These are phyloP conservation scores for Oryza australiensis DNA, from an alignment of 176 grass and related monocot genomes.

Conservation along the genomic window DNA sequence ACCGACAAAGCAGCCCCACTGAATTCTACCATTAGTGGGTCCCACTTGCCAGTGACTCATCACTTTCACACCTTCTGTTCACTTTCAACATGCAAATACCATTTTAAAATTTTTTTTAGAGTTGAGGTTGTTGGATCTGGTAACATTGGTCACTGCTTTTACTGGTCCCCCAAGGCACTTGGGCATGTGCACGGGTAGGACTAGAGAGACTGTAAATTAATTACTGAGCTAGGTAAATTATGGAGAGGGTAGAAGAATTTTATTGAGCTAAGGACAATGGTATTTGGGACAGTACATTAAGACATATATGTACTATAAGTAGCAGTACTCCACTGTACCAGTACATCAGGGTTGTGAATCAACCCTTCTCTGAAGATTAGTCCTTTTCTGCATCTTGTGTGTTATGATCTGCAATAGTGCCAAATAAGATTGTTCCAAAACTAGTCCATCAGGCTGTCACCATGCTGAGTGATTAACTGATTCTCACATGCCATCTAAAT, in stretches of 20 bases:
- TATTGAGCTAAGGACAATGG: conserved; percentile 22
- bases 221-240: conserved; percentile 29
- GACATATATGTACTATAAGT: background rate
- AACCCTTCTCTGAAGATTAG: background rate
- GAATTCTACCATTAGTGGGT: background rate
- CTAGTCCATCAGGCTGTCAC: background rate
- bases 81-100: background rate
- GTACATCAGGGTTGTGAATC: background rate
- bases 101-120: background rate
- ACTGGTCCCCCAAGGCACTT: conserved; percentile 31
- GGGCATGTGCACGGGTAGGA: conserved; percentile 16
- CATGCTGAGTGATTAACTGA: background rate
- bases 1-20: background rate
- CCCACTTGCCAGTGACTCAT: background rate
- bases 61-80: background rate
- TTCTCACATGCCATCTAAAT: background rate
- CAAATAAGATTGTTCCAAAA: background rate
- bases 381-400: background rate
- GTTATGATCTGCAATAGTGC: background rate
- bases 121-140: conserved; percentile 40
- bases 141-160: background rate
- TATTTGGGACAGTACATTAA: background rate
- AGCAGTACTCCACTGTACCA: background rate
- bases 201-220: conserved; percentile 28
- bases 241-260: conserved; percentile 8